Conservation (phyloP, 2,329 filamentous ascomycete species). For the Penicillium sp. region DNA sequence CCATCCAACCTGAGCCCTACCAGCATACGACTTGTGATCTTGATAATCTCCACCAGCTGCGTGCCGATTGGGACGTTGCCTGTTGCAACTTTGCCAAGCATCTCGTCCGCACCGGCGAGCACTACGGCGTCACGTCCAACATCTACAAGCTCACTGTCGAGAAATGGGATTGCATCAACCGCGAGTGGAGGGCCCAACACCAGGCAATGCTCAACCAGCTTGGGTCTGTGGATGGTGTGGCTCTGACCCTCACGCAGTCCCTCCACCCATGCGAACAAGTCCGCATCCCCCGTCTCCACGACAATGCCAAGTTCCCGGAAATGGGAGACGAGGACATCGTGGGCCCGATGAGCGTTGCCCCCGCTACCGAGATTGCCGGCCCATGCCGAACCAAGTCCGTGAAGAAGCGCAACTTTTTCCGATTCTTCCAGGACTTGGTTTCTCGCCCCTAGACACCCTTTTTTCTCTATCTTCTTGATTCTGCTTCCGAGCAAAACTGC, state of each 20-base stretch:
- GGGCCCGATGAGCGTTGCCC: constrained; percentile 71
- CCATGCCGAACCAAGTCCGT: constrained; percentile 40
- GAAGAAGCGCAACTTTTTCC: constrained; percentile 46
- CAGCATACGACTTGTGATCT: constrained; percentile 61
- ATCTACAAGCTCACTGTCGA: constrained; percentile 80
- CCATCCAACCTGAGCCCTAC: constrained; percentile 79
- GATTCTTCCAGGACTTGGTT: constrained; percentile 45
- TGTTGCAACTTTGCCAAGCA: constrained; percentile 86
- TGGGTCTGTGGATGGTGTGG: constrained; percentile 32
- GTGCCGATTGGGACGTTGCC: constrained; percentile 77
- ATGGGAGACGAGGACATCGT: constrained; percentile 90
- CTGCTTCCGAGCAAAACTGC: constrained; percentile 13
- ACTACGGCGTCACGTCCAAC: constrained; percentile 86
- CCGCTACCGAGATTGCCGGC: constrained; percentile 43
- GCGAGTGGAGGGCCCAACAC: constrained; percentile 68
- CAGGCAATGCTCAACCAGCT: constrained; percentile 60
- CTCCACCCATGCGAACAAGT: constrained; percentile 51
- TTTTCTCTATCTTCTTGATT: constrained; percentile 4
- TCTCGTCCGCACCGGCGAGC: constrained; percentile 79
- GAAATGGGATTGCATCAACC: constrained; percentile 82
- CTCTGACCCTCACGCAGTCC: constrained; percentile 40
- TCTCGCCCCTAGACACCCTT: constrained; percentile 24
- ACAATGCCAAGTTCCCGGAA: constrained; percentile 77
- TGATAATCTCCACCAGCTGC: constrained; percentile 61
- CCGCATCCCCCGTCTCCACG: constrained; percentile 43